Conservation (phyloP, 768 basidiomycete genomes). For the Podaxis carcinomalis region DNA sequence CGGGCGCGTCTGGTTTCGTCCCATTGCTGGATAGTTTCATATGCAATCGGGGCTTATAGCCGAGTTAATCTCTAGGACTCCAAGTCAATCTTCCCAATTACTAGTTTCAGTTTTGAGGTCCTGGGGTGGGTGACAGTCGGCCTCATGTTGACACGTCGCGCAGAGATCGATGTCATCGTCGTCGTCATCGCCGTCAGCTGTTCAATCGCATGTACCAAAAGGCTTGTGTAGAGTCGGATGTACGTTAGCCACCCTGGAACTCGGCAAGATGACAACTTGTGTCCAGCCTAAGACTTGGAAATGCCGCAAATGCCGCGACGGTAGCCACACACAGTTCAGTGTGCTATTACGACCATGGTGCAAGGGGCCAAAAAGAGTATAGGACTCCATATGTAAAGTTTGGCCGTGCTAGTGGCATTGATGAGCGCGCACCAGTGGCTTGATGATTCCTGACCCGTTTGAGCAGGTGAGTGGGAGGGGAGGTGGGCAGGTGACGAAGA, state of each 20-base stretch:
- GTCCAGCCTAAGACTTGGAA: not conserved
- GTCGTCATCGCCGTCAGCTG: not conserved
- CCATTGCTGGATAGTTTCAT: not conserved
- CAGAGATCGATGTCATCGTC: constrained; percentile 3
- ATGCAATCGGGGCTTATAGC: not conserved
- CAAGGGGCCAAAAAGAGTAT: not conserved
- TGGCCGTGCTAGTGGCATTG: not conserved
- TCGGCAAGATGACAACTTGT: not conserved
- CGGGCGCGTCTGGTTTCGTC: not conserved
- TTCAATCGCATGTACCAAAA: not conserved
- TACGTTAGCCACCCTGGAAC: not conserved
- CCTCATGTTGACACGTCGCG: constrained; percentile 1
- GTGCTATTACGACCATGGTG: not conserved
- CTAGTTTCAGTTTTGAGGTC: not conserved
- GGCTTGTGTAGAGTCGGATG: not conserved
- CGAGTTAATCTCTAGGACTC: not conserved
- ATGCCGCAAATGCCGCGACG: not conserved
- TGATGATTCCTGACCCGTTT: not conserved
- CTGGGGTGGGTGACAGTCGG: not conserved
- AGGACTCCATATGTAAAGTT: constrained; percentile 6
- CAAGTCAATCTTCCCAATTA: not conserved
- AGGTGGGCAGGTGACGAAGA: constrained; percentile 1
- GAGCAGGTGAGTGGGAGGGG: not conserved
- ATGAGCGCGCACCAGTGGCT: not conserved
- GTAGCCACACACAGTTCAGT: not conserved